Percentiles rank a stretch among this genome's conserved stretches.
These are phyloP conservation scores for Eruca vesicaria DNA, from an alignment of 441 rosid species.

Conservation along the genomic window DNA sequence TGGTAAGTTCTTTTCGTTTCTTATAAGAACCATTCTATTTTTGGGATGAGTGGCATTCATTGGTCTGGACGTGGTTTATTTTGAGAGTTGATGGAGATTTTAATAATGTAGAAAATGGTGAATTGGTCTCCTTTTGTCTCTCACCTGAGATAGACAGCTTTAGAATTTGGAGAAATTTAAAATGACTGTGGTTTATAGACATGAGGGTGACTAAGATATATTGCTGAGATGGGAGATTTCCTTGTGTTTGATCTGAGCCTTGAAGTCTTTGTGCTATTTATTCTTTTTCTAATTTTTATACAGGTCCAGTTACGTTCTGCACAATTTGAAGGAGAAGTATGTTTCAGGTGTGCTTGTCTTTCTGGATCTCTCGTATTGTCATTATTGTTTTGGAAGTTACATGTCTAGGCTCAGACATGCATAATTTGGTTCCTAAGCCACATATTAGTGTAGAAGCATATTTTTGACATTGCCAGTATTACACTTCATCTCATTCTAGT, in stretches of 20 bases:
- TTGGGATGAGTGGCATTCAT: neutral
- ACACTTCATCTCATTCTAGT: constrained; percentile 9
- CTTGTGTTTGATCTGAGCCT: constrained; percentile 4
- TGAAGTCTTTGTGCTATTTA: constrained; percentile 13
- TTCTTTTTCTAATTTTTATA: constrained; percentile 27
- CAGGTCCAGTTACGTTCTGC: constrained; percentile 75
- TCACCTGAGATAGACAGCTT: neutral
- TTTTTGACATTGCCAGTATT: neutral
- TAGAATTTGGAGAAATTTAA: neutral
- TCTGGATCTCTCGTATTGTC: constrained; percentile 15
- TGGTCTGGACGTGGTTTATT: neutral
- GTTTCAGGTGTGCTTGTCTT: constrained; percentile 63
- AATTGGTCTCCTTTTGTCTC: neutral
- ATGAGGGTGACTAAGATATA: neutral
- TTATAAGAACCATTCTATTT: neutral
- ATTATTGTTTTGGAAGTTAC: neutral
- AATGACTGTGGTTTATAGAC: neutral
- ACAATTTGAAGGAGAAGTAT: constrained; percentile 80
- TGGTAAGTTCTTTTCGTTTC: neutral
- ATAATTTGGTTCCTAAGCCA: constrained; percentile 12
- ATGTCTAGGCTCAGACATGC: constrained; percentile 13
- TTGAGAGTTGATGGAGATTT: constrained; percentile 4
- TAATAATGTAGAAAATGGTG: neutral
- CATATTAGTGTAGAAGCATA: constrained; percentile 1
- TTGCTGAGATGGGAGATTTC: neutral